Evolutionary conservation across 1,284 basidiomycete genomes (phyloP), one percentile per base, ranked within the genome.

Genomic region (Cutaneotrichosporon sp.): DNA sequence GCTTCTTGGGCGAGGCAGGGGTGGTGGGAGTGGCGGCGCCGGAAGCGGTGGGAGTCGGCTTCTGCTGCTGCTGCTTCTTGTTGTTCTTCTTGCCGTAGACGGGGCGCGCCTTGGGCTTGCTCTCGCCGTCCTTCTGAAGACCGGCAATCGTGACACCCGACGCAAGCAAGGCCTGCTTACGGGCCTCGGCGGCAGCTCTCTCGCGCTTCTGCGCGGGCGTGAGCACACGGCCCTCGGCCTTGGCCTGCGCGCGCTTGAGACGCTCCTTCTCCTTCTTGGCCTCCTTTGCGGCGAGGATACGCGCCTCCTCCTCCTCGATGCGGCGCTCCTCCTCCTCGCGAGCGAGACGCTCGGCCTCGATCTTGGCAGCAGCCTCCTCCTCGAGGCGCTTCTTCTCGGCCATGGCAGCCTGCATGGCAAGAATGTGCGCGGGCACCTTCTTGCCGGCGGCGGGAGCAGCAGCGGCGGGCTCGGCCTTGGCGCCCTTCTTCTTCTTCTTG

Each of bases 131-230:
- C 25, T 82, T 80, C 36, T 81, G 71, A 45, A 98, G 82, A 62
- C 91, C 97, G 68, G 95, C 94, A 65, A 99, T 89, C 70, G 90
- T 88, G 60, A 92, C 90, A 53, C 94, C 94, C 8, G 68, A 65
- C 31, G 91, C 91, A 55, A 99, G 84, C 61, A 99, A 84, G 4
- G 95, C 95, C 79, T 95, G 87, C 79, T 89, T 91, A 60, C 95
- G 87, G 42, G 92, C 87, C 78, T 98, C 95, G 9, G 94, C 95
- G 63, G 89, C 90, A 18, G 90, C 90, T 70, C 87, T 89, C 77
- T 98, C 95, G 72, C 92, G 91, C 81, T 95, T 97, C 79, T 99
- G 95, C 81, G 97, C 97, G 76, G 94, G 92, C 7, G 94, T 97
- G 52, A 97, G 84, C 33, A 93, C 81, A 58, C 89, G 86, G 34